phyloP scores from a whole-genome alignment of 257 asterid genomes.

The Forsythia viridissima region DNA sequence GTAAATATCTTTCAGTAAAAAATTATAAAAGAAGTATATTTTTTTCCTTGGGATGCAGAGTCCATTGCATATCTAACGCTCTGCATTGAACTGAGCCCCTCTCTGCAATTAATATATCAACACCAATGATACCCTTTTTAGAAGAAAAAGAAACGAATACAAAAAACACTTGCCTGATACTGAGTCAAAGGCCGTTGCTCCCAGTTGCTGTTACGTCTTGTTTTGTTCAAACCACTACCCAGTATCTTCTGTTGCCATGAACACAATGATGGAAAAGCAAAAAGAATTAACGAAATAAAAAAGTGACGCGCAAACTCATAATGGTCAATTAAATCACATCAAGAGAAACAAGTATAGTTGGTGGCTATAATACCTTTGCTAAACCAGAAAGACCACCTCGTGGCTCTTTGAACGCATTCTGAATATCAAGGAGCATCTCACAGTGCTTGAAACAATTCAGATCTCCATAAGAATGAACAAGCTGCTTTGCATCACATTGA shows the following conservation, averaged over 20 bases:
- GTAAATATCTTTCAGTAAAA: not conserved
- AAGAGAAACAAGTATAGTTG: slow-evolving; percentile 11
- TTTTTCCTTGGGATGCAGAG: not conserved
- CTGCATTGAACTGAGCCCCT: not conserved
- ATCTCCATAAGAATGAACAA: slow-evolving; percentile 72
- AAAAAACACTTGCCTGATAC: slow-evolving; percentile 56
- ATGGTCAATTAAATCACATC: not conserved
- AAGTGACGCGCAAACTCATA: not conserved
- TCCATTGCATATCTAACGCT: not conserved
- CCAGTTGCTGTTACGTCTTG: slow-evolving; percentile 96
- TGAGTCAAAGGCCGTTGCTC: slow-evolving; percentile 86
- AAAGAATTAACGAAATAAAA: not conserved
- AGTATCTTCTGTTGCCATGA: slow-evolving; percentile 66
- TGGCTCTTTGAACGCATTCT: slow-evolving; percentile 74
- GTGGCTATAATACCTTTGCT: slow-evolving; percentile 59
- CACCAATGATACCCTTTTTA: too few species aligned
- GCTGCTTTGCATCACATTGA: slow-evolving; percentile 77
- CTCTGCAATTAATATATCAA: not conserved
- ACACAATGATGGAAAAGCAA: slow-evolving; percentile 18
- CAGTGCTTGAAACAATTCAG: slow-evolving; percentile 76
- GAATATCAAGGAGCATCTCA: slow-evolving; percentile 94
- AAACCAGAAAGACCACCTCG: slow-evolving; percentile 94
- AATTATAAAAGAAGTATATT: too few species aligned
- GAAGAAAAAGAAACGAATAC: too few species aligned
- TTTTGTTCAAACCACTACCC: slow-evolving; percentile 83